Percentiles rank a stretch among this genome's conserved stretches.
Evolutionary conservation across 345 rosid species (phyloP).

Genomic region (Kandelia obovata): DNA sequence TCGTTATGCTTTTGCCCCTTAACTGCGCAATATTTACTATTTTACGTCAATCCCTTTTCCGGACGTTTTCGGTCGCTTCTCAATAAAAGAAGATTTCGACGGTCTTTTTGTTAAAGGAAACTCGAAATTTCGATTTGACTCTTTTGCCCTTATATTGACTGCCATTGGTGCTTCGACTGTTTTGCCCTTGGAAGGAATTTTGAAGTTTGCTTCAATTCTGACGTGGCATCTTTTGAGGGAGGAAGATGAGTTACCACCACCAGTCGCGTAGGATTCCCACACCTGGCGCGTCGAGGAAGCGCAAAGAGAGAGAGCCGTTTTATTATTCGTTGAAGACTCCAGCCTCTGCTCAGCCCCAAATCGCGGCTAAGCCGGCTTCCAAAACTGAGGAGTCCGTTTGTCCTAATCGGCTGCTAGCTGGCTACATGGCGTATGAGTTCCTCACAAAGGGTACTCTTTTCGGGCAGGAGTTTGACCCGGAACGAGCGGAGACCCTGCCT

Average conservation of each 20-base stretch:
- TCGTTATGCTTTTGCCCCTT: constrained; percentile 8
- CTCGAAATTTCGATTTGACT: constrained; percentile 14
- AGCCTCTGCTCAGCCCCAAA: constrained; percentile 13
- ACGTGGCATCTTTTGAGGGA: constrained; percentile 18
- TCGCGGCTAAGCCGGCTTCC: constrained; percentile 4
- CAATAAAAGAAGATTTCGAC: constrained; percentile 15
- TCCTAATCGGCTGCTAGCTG: constrained; percentile 53
- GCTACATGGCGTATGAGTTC: constrained; percentile 72
- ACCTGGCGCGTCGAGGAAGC: constrained; percentile 49
- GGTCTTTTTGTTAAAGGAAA: constrained; percentile 2
- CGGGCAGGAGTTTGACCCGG: constrained; percentile 46
- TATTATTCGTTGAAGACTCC: constrained; percentile 16
- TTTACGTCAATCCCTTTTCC: not conserved
- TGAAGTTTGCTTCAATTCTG: not conserved
- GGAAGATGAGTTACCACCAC: constrained; percentile 39
- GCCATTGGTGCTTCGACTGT: constrained; percentile 14
- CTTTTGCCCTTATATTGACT: constrained; percentile 20
- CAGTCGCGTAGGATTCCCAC: constrained; percentile 27
- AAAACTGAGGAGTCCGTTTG: constrained; percentile 16
- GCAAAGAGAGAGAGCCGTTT: constrained; percentile 42
- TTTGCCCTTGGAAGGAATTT: not conserved
- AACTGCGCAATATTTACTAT: not conserved
- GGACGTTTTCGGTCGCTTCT: constrained; percentile 18
- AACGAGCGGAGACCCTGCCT: constrained; percentile 24
- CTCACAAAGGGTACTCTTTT: constrained; percentile 53